A percentile compares a stretch with the other conserved stretches of the same genome.
These are phyloP conservation scores for Daldinia decipiens DNA, from an alignment of 495 filamentous ascomycete species.

Conservation along the genomic window DNA sequence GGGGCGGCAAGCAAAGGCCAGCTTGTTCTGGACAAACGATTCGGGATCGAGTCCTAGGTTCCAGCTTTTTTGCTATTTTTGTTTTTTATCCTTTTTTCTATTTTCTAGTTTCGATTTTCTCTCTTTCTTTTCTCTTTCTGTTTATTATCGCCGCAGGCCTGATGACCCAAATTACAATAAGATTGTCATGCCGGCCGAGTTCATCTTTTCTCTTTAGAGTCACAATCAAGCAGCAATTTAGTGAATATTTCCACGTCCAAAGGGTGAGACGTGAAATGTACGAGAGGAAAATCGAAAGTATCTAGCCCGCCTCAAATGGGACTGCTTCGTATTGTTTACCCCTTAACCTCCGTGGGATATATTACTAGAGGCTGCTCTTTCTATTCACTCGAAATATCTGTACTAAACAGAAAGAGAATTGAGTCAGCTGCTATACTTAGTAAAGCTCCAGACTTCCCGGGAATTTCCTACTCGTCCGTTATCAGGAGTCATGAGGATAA, in stretches of 20 bases:
- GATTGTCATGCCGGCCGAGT: too few relatives aligned
- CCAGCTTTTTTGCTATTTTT: neutral
- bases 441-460: neutral
- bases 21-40: neutral
- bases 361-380: neutral
- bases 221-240: too few relatives aligned
- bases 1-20: constrained; percentile 2
- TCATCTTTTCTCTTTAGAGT: too few relatives aligned
- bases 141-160: too few relatives aligned
- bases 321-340: neutral
- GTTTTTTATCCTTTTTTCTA: too few relatives aligned
- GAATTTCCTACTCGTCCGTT: neutral
- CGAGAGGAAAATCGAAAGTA: neutral
- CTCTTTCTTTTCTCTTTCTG: too few relatives aligned
- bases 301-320: neutral
- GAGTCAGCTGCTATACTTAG: neutral
- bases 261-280: too few relatives aligned
- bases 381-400: neutral
- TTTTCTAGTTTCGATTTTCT: too few relatives aligned
- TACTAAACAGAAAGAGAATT: neutral
- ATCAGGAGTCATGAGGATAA: neutral
- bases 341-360: neutral
- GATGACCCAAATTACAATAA: too few relatives aligned
- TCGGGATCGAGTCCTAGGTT: neutral
- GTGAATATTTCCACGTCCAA: too few relatives aligned